Conservation (phyloP, 1,139 yeast genomes). For the Diutina siamensis region DNA sequence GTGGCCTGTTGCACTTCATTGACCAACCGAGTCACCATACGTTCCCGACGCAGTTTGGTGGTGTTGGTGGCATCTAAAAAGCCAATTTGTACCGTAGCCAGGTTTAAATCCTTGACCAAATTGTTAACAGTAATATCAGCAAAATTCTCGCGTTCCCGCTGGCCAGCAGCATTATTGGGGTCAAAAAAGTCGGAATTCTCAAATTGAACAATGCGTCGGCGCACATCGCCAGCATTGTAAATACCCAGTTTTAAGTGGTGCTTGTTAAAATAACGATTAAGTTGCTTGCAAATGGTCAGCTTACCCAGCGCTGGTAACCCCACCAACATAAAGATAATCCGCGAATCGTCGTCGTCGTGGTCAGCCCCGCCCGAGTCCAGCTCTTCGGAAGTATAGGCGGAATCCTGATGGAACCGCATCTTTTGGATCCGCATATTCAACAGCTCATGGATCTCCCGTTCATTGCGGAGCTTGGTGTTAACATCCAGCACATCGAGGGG, state of each 20-base stretch:
- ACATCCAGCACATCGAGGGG: constrained; percentile 1
- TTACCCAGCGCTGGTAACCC: constrained; percentile 70
- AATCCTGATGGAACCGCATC: constrained; percentile 5
- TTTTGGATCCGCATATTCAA: background rate
- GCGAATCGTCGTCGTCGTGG: constrained; percentile 6
- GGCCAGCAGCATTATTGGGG: constrained; percentile 34
- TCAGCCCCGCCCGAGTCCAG: background rate
- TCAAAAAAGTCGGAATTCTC: constrained; percentile 43
- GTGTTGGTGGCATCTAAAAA: constrained; percentile 57
- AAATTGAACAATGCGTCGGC: constrained; percentile 16
- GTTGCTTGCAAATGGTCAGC: constrained; percentile 47
- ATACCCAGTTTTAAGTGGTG: constrained; percentile 17
- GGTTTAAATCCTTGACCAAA: constrained; percentile 33
- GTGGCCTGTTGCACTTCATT: constrained; percentile 9
- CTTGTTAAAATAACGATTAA: constrained; percentile 28
- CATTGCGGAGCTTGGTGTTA: background rate
- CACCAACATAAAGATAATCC: constrained; percentile 35
- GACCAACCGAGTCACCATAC: constrained; percentile 21
- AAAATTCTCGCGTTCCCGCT: constrained; percentile 41
- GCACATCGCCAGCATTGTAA: constrained; percentile 18
- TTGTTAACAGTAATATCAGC: constrained; percentile 48
- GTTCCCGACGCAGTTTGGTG: constrained; percentile 36
- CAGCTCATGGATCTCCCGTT: constrained; percentile 1
- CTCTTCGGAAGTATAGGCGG: constrained; percentile 3
- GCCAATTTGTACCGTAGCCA: constrained; percentile 42